Percentiles rank a stretch among this genome's conserved stretches.
phyloP scores from a whole-genome alignment of 768 basidiomycete species.

The Rhodotorula sphaerocarpa region DNA sequence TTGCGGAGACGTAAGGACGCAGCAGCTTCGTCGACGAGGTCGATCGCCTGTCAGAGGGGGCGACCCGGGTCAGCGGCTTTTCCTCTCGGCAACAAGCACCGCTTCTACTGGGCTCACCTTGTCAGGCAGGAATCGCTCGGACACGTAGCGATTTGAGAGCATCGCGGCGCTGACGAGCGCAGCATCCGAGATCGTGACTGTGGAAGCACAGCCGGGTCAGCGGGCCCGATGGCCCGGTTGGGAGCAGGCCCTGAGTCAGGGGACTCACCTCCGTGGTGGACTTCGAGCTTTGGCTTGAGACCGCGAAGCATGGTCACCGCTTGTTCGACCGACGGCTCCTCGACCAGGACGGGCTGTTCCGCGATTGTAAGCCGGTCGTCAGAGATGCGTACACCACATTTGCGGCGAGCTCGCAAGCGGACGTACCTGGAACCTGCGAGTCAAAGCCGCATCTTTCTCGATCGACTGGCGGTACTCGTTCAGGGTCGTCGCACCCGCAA shows the following conservation, averaged over 20 bases:
- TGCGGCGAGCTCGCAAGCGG: too few relatives aligned
- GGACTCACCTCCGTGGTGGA: constrained; percentile 69
- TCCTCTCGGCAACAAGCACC: too few relatives aligned
- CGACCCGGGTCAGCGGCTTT: too few relatives aligned
- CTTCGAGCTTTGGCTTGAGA: constrained; percentile 84
- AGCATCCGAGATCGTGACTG: constrained; percentile 68
- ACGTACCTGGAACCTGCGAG: constrained; percentile 19
- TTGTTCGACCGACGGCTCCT: constrained; percentile 76
- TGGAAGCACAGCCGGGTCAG: neutral
- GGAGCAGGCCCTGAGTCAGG: too few relatives aligned
- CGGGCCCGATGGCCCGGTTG: too few relatives aligned
- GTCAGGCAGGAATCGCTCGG: constrained; percentile 45
- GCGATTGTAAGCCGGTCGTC: constrained; percentile 85
- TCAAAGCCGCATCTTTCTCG: constrained; percentile 57
- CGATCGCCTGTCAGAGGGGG: neutral
- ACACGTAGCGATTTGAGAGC: constrained; percentile 78
- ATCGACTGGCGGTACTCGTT: constrained; percentile 85
- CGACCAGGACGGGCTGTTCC: constrained; percentile 80
- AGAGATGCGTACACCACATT: neutral
- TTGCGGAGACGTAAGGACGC: constrained; percentile 78
- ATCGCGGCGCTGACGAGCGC: constrained; percentile 80
- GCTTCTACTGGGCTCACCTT: constrained; percentile 34
- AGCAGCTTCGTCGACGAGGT: constrained; percentile 81
- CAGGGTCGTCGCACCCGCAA: constrained; percentile 81
- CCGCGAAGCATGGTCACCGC: constrained; percentile 88